Base-by-base conservation (phyloP, 208 protist genomes). In the Wallacemonas sp. region DNA sequence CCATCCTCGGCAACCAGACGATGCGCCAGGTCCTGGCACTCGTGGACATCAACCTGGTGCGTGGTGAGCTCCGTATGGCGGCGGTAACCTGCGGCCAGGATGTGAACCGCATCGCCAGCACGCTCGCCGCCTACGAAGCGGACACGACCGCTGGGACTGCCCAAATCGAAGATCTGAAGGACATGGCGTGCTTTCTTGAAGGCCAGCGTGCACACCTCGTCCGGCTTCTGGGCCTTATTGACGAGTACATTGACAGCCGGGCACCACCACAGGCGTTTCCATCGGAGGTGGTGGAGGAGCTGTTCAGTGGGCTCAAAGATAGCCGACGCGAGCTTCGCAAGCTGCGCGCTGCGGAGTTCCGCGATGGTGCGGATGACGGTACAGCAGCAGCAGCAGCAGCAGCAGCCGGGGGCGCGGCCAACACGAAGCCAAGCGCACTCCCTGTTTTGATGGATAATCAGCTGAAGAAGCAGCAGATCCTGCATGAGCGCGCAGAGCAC, bases 41-140 rank as follows among this genome's bases (percentile, higher is more conserved):
- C 16, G 74, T 87, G 39, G 87, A 95, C 14, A 81, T 68, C 14
- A 83, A 92, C 52, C 39, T 90, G 2, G 72, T 93, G 38, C 70
- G 76, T 3, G 90, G 76, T 1, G 79, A 93, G 57, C 61, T 92
- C 23, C 75, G 78, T 39, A 61, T 70, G n/a, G 68, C 73, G 0
- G 70, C 64, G 26, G 41, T 70, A 41, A 63, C 70, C 19, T 63
- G 64, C 21, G 62, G 46, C 4, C 70, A 77, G 34, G 78, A 88
- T 23, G 56, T 68, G 14, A 71, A 83, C 32, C 72, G 66, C 1
- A 26, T 84, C 2, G 23, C 24, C 14, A 34, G 64, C 63, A 60
- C 61, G 1, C 61, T 78, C 3, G 19, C 63, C 12, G 62, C 70
- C 9, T 65, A 74, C 56, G 62, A 78, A 33, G 43, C 64, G 1